Conservation (phyloP, 1,284 basidiomycete species). For the Moesziomyces sp. region DNA sequence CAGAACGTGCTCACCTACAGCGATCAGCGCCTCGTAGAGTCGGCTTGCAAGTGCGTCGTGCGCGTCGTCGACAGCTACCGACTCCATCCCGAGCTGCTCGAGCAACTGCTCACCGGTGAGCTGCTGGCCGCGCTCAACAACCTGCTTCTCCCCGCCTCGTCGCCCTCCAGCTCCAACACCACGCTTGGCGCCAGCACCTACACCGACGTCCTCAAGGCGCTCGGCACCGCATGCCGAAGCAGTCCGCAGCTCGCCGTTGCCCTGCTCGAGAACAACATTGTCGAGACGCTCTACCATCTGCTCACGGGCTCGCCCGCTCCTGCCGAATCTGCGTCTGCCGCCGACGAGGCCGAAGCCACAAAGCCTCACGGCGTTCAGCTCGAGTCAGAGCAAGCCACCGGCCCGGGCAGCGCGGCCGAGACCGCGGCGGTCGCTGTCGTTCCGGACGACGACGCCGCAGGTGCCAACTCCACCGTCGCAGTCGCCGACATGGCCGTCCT, state of each 20-base stretch:
- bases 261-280: slow-evolving; percentile 61
- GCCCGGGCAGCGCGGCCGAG: slow-evolving; percentile 33
- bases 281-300: slow-evolving; percentile 63
- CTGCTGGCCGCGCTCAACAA: slow-evolving; percentile 56
- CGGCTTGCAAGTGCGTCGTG: slow-evolving; percentile 64
- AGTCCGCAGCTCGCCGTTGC: slow-evolving; percentile 56
- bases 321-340: slow-evolving; percentile 12
- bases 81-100: slow-evolving; percentile 54
- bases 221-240: slow-evolving; percentile 56
- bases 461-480: slow-evolving; percentile 39
- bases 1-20: slow-evolving; percentile 61
- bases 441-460: slow-evolving; percentile 20
- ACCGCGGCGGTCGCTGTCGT: slow-evolving; percentile 46
- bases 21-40: slow-evolving; percentile 64
- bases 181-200: slow-evolving; percentile 52
- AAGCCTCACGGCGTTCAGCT: slow-evolving; percentile 32
- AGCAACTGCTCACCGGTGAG: slow-evolving; percentile 51
- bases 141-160: slow-evolving; percentile 53
- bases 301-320: slow-evolving; percentile 64
- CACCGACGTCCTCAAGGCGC: slow-evolving; percentile 62
- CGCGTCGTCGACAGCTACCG: slow-evolving; percentile 58
- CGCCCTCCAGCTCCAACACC: slow-evolving; percentile 44
- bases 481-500: slow-evolving; percentile 89
- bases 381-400: slow-evolving; percentile 36
- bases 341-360: slow-evolving; percentile 17